A percentile compares a stretch with the other conserved stretches of the same genome.
Evolutionary conservation across 2,329 filamentous ascomycete genomes (phyloP).

Genomic region (Zelopaecilomyces penicillatus): DNA sequence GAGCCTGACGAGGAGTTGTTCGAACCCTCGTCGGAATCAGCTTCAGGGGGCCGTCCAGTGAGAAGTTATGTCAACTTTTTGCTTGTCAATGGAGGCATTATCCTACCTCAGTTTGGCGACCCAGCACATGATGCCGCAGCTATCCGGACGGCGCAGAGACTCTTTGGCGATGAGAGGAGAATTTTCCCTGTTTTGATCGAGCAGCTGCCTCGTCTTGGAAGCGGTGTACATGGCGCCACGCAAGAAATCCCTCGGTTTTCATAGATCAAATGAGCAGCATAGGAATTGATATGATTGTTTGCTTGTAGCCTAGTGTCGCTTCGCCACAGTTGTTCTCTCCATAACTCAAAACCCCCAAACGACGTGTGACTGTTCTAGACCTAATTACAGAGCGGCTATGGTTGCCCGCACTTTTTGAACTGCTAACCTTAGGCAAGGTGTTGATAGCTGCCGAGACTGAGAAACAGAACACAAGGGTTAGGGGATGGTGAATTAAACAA

Average conservation of each 20-base stretch:
- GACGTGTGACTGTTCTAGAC: no score
- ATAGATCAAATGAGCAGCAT: neutral
- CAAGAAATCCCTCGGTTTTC: slow-evolving; percentile 15
- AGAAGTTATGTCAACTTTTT: slow-evolving; percentile 17
- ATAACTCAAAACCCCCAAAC: no score
- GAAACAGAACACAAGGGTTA: no score
- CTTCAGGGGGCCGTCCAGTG: slow-evolving; percentile 2
- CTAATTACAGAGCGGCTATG: no score
- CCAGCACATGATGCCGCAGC: slow-evolving; percentile 15
- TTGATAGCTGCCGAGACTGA: no score
- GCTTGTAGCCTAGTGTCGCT: no score
- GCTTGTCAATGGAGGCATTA: slow-evolving; percentile 18
- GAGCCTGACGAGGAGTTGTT: slow-evolving; percentile 13
- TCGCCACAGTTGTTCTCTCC: no score
- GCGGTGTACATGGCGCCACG: slow-evolving; percentile 19
- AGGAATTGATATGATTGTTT: no score
- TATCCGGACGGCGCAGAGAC: slow-evolving; percentile 1
- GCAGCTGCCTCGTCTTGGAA: slow-evolving; percentile 12
- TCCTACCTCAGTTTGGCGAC: slow-evolving; percentile 21
- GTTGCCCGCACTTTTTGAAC: no score
- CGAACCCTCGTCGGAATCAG: no score
- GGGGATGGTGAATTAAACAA: no score
- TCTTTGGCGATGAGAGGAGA: slow-evolving; percentile 10
- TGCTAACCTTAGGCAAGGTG: no score
- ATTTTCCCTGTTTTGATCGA: slow-evolving; percentile 13